Conservation (phyloP, 2,329 filamentous ascomycete genomes). For the Hymenoscyphus linearis region DNA sequence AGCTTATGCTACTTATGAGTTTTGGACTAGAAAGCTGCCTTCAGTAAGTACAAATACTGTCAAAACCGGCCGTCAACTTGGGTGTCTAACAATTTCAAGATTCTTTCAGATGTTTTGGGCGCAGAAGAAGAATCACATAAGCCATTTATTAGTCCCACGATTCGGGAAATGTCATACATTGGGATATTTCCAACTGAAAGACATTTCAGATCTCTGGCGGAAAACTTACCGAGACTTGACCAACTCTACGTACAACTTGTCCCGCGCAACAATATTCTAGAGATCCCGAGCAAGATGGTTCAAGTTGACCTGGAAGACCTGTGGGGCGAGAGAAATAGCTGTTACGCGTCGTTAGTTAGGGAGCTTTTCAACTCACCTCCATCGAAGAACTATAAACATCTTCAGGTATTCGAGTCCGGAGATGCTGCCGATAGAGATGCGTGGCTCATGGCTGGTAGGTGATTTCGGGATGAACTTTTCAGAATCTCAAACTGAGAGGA, state of each 20-base stretch:
- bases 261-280: constrained; percentile 35
- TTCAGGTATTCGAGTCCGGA: constrained; percentile 46
- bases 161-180: constrained; percentile 52
- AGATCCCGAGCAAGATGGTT: constrained; percentile 27
- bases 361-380: constrained; percentile 28
- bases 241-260: constrained; percentile 50
- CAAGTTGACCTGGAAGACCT: constrained; percentile 28
- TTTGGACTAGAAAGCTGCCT: constrained; percentile 55
- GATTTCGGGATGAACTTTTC: not conserved
- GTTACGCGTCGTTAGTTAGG: constrained; percentile 27
- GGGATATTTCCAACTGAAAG: constrained; percentile 62
- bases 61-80: not conserved
- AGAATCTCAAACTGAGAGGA: not conserved
- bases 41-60: constrained; percentile 16
- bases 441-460: constrained; percentile 38
- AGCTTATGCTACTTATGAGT: constrained; percentile 62
- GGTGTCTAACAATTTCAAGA: constrained; percentile 35
- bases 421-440: constrained; percentile 41
- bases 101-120: constrained; percentile 49
- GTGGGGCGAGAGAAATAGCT: constrained; percentile 30
- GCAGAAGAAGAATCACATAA: constrained; percentile 35
- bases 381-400: constrained; percentile 37
- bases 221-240: constrained; percentile 45
- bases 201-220: constrained; percentile 49
- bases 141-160: constrained; percentile 36